These are phyloP conservation scores for Chaetomium cochliodes DNA, from an alignment of 495 filamentous ascomycete genomes.

Conservation along the genomic window DNA sequence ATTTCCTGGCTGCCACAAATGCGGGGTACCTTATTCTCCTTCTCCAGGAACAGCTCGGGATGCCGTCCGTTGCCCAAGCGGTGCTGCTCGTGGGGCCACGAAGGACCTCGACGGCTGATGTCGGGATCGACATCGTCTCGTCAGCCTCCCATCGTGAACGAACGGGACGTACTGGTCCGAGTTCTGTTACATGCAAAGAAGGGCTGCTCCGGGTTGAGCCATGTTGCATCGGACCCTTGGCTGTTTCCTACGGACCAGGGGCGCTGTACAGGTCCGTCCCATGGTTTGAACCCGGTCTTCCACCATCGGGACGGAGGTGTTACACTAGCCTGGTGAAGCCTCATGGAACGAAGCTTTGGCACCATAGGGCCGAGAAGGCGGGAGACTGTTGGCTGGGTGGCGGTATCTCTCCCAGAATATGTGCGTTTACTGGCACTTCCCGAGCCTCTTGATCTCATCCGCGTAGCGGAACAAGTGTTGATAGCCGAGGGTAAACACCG, in stretches of 20 bases:
- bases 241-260: conserved; percentile 8
- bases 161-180: conserved; percentile 26
- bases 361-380: not conserved
- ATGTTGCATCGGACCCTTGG: conserved; percentile 15
- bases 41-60: conserved; percentile 3
- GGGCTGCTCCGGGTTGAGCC: conserved; percentile 3
- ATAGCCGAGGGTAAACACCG: conserved; percentile 3
- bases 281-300: not conserved
- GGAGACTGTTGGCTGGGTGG: not conserved
- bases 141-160: conserved; percentile 14
- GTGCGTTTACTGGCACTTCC: conserved; percentile 1
- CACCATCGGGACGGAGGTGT: not conserved
- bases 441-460: conserved; percentile 11
- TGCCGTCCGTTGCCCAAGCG: not conserved
- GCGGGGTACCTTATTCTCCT: conserved; percentile 6
- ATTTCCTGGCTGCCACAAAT: conserved; percentile 32
- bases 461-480: not conserved
- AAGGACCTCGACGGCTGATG: conserved; percentile 24
- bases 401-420: not conserved
- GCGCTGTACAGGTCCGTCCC: not conserved
- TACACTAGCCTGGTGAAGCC: not conserved
- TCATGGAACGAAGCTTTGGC: not conserved
- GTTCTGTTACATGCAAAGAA: conserved; percentile 5
- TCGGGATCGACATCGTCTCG: not conserved
- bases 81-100: not conserved